These are phyloP conservation scores for Clarireedia sp. DNA, from an alignment of 2,329 filamentous ascomycete genomes.

Conservation along the genomic window DNA sequence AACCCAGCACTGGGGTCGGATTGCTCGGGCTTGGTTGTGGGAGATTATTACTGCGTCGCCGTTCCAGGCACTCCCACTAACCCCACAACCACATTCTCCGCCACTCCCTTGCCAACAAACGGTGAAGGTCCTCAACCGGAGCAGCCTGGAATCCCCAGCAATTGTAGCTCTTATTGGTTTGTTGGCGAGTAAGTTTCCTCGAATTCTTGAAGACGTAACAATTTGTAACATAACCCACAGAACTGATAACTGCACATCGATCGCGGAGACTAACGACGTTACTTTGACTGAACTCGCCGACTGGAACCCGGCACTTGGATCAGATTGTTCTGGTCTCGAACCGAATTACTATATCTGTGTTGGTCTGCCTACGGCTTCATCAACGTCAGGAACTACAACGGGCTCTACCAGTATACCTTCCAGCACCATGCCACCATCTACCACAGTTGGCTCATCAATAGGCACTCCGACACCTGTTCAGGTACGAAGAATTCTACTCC, in stretches of 20 bases:
- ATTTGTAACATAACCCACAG: neutral
- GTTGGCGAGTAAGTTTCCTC: neutral
- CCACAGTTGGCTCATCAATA: neutral
- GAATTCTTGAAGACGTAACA: neutral
- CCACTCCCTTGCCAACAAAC: neutral
- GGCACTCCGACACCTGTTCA: conserved; percentile 5
- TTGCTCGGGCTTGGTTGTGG: neutral
- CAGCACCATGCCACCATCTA: neutral
- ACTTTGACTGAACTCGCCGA: neutral
- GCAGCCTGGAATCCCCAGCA: neutral
- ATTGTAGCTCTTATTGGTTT: neutral
- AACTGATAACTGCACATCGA: neutral
- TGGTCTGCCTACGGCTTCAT: neutral
- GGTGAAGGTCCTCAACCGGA: neutral
- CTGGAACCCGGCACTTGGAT: neutral
- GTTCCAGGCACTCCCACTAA: neutral
- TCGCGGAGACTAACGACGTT: neutral
- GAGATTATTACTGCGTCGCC: neutral
- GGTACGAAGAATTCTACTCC: neutral
- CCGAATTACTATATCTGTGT: neutral
- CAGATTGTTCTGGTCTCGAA: neutral
- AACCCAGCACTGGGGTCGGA: neutral
- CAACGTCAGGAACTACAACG: neutral
- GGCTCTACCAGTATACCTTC: neutral
- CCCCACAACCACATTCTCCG: too few species aligned